Percentiles rank a stretch among this genome's conserved stretches.
Evolutionary conservation across 1,284 basidiomycete genomes (phyloP).

Genomic region (Cryptococcus sp.): DNA sequence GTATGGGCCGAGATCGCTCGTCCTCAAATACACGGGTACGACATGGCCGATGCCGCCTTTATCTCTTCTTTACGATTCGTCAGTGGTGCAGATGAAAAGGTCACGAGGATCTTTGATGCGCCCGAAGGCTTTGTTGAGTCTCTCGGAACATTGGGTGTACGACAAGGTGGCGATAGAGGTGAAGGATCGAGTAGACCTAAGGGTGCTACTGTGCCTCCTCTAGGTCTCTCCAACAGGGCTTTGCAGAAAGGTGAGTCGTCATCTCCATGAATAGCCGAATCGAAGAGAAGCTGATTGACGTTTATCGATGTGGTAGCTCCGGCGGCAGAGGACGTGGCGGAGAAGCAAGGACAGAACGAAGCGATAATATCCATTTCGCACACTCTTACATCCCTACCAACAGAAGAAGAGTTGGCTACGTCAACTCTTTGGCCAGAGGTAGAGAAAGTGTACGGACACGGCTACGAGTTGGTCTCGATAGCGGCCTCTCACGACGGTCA

Average conservation of each 20-base stretch:
- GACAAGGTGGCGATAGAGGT: slow-evolving; percentile 12
- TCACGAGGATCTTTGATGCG: slow-evolving; percentile 85
- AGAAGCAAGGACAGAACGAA: slow-evolving; percentile 38
- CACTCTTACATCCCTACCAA: slow-evolving; percentile 53
- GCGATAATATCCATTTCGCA: slow-evolving; percentile 50
- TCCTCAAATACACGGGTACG: slow-evolving; percentile 93
- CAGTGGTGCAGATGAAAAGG: slow-evolving; percentile 90
- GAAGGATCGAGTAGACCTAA: slow-evolving; percentile 36
- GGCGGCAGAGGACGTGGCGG: slow-evolving; percentile 27
- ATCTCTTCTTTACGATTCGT: slow-evolving; percentile 74
- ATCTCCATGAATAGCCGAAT: neutral
- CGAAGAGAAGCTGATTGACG: neutral
- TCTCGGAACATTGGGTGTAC: slow-evolving; percentile 55
- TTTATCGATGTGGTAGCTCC: slow-evolving; percentile 12
- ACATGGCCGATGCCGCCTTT: slow-evolving; percentile 77
- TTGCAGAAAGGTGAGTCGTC: slow-evolving; percentile 71
- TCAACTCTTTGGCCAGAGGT: slow-evolving; percentile 94
- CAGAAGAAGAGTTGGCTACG: slow-evolving; percentile 66
- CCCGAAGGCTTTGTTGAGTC: slow-evolving; percentile 72
- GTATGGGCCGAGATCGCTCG: slow-evolving; percentile 84
- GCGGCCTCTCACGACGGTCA: slow-evolving; percentile 68
- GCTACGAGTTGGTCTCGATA: slow-evolving; percentile 87
- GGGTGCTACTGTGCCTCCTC: slow-evolving; percentile 71
- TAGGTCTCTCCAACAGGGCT: slow-evolving; percentile 71
- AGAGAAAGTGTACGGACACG: slow-evolving; percentile 97